A percentile compares a stretch with the other conserved stretches of the same genome.
These are phyloP conservation scores for Plantago rigida DNA, from an alignment of 305 asterid species.

Conservation along the genomic window DNA sequence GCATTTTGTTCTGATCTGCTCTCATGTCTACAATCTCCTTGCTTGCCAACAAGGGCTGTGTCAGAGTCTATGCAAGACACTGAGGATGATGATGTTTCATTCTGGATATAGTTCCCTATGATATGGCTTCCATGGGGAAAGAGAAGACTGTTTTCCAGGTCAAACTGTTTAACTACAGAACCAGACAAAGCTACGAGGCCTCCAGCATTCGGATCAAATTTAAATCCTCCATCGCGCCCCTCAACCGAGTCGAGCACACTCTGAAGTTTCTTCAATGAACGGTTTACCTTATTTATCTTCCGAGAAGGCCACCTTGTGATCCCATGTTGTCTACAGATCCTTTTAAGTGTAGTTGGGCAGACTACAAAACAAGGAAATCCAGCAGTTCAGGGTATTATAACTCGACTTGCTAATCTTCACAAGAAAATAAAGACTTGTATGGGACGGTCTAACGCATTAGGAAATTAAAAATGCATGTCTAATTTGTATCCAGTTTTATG, in stretches of 20 bases:
- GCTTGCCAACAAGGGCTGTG: background rate
- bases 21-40: too few relatives aligned
- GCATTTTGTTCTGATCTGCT: too few relatives aligned
- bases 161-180: conserved; percentile 28
- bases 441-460: too few relatives aligned
- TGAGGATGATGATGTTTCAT: conserved; percentile 18
- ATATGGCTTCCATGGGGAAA: conserved; percentile 18
- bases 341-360: conserved; percentile 81
- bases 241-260: conserved; percentile 47
- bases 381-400: too few relatives aligned
- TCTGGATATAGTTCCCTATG: conserved; percentile 3
- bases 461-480: too few relatives aligned
- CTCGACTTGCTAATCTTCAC: background rate
- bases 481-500: too few relatives aligned
- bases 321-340: conserved; percentile 50
- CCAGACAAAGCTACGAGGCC: conserved; percentile 34
- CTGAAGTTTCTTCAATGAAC: conserved; percentile 32
- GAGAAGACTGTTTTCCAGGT: conserved; percentile 20
- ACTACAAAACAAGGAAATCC: conserved; percentile 30
- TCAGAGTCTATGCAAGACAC: conserved; percentile 24
- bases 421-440: background rate
- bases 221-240: conserved; percentile 52
- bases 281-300: conserved; percentile 42
- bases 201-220: conserved; percentile 45
- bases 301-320: conserved; percentile 51